Evolutionary conservation across 2,329 filamentous ascomycete genomes (phyloP), one percentile per base, ranked within the genome.

Genomic region (Verticillium longisporum): DNA sequence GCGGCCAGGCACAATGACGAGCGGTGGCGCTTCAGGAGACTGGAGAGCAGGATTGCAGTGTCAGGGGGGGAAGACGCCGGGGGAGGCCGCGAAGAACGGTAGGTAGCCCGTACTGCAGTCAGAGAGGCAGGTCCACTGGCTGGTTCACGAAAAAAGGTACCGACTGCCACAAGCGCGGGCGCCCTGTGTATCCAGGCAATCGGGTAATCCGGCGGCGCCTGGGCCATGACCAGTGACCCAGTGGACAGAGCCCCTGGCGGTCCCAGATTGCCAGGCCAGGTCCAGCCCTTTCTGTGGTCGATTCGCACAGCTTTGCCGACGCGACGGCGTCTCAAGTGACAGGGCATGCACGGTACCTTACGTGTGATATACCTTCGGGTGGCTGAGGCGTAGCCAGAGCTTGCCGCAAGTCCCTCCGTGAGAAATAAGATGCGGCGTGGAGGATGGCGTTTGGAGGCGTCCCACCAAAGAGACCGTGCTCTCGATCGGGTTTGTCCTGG

Each of bases 381-480:
- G 45, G 45, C 45, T 53, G 45, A 53, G 45, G 45, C 45, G 45
- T 53, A 53, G 45, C 45, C 45, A 53, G 45, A 53, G 45, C 45
- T 53, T 53, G n/a, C 45, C 18, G 45, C 45, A 53, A 10, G 18
- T 26, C 18, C 45, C 45, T 53, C 45, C 45, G 10, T 18, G 21
- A 45, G 15, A 53, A 62, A 64, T 62, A 65, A 65, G 62, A 64
- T 65, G 63, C 63, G 63, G 63, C 63, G 60, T 26, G 56, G 55
- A 36, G 56, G 60, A 61, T 61, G 63, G 61, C 61, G 61, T 61
- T 63, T 58, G 61, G 61, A 55, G 45, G 45, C 45, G 45, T 53
- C 45, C 18, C n/a, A 14, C 38, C 38, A 45, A 31, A 45, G 38
- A 63, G 55, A 56, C 59, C 45, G 55, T 63, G 61, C 59, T 34